Conservation (phyloP, 441 rosid species). For the Mallotus repandus region DNA sequence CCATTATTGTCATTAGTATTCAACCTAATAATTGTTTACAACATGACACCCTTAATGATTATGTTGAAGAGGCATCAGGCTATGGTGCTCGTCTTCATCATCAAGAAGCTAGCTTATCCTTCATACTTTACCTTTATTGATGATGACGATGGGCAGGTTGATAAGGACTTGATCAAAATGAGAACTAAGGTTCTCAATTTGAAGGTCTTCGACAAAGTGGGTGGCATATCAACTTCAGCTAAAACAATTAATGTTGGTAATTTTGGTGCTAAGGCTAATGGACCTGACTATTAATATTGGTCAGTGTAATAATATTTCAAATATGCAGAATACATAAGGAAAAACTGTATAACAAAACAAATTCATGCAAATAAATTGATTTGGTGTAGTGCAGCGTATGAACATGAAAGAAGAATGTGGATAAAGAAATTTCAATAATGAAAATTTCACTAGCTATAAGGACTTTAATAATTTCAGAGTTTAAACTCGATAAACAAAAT, state of each 20-base stretch:
- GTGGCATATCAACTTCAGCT: conserved; percentile 23
- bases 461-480: no score
- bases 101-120: conserved; percentile 27
- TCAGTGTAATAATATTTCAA: no score
- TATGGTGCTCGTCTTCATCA: conserved; percentile 23
- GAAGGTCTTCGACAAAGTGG: conserved; percentile 24
- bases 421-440: no score
- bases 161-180: conserved; percentile 24
- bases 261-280: conserved; percentile 61
- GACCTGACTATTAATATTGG: conserved; percentile 14
- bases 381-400: no score
- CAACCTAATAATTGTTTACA: conserved; percentile 25
- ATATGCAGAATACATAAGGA: no score
- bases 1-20: conserved; percentile 5
- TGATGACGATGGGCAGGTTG: conserved; percentile 34
- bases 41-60: conserved; percentile 32
- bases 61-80: conserved; percentile 31
- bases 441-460: no score
- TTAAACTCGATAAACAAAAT: no score
- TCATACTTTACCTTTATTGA: conserved; percentile 17
- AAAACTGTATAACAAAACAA: background rate
- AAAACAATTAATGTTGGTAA: conserved; percentile 40
- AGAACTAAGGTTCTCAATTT: conserved; percentile 26
- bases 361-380: background rate
- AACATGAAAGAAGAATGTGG: no score